phyloP scores from a whole-genome alignment of 495 filamentous ascomycete species.

The Staphylotrichum tortipilum region DNA sequence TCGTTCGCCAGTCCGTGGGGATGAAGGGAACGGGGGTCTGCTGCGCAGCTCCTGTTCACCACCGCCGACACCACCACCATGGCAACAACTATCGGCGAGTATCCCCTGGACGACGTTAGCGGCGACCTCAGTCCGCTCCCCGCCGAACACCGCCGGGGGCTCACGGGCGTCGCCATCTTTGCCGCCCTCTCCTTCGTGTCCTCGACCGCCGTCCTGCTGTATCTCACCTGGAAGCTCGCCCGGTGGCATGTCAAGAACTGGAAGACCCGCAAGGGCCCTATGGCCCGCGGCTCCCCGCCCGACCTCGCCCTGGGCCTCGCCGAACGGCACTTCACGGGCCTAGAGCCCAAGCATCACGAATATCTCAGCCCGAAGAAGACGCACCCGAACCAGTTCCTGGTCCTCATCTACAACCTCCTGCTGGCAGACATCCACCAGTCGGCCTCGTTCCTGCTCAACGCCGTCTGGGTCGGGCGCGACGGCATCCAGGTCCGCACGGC shows the following conservation, averaged over 20 bases:
- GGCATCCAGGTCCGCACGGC: conserved; percentile 47
- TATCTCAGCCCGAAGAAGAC: conserved; percentile 6
- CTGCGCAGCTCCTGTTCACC: not conserved
- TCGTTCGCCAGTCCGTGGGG: not conserved
- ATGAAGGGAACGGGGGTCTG: not conserved
- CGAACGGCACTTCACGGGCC: conserved; percentile 13
- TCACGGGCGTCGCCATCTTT: conserved; percentile 43
- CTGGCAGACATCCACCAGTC: conserved; percentile 67
- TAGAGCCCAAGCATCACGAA: not conserved
- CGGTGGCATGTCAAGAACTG: conserved; percentile 36
- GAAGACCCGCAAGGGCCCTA: not conserved
- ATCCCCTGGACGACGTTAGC: conserved; percentile 1
- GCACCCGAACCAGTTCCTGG: conserved; percentile 57
- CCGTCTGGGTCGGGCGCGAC: conserved; percentile 49
- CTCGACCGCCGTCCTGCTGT: conserved; percentile 37
- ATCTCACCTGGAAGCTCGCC: conserved; percentile 45
- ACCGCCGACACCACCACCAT: conserved; percentile 3
- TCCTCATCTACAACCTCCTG: conserved; percentile 66
- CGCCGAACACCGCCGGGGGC: conserved; percentile 34
- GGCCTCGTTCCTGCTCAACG: conserved; percentile 57
- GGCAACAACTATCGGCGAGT: not conserved
- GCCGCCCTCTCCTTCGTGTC: conserved; percentile 48
- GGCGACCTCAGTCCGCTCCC: conserved; percentile 37
- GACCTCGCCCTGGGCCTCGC: conserved; percentile 18
- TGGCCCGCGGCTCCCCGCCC: not conserved